These are phyloP conservation scores for Eucalyptus decipiens DNA, from an alignment of 345 rosid species.

Conservation along the genomic window DNA sequence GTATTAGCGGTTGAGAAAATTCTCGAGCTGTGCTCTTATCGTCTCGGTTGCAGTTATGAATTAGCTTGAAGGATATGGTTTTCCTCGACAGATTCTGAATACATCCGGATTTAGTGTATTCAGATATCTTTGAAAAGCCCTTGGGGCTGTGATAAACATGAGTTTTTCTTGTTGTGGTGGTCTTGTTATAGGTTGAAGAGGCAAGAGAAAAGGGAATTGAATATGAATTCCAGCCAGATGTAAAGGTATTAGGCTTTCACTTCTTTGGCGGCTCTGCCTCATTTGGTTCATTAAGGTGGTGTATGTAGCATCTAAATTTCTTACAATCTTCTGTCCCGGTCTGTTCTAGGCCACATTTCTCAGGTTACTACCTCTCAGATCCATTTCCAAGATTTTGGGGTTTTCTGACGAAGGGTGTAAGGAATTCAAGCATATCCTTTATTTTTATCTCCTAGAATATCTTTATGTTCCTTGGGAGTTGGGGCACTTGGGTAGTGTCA, in stretches of 20 bases:
- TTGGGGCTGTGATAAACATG: not conserved
- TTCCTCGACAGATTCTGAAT: not conserved
- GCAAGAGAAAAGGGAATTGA: conserved; percentile 77
- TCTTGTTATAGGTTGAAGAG: conserved; percentile 53
- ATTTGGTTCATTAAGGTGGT: not conserved
- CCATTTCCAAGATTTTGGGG: conserved; percentile 95
- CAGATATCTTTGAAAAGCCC: not conserved
- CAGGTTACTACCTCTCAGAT: conserved; percentile 63
- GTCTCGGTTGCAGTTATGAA: not conserved
- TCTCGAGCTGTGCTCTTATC: not conserved
- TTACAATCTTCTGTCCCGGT: not conserved
- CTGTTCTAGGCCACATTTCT: conserved; percentile 70
- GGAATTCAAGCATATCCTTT: not conserved
- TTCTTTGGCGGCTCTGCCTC: not conserved
- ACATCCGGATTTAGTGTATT: not conserved
- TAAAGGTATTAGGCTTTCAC: conserved; percentile 21
- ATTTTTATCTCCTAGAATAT: not conserved
- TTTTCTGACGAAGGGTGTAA: conserved; percentile 51
- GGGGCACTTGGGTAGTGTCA: not conserved
- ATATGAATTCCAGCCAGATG: conserved; percentile 69
- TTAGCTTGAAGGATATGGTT: not conserved
- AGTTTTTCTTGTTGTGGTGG: not conserved
- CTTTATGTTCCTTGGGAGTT: not conserved
- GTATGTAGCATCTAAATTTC: not conserved
- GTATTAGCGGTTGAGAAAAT: not conserved